Evolutionary conservation across 805 yeast species (phyloP).

Genomic region (Alloascoidea africana): DNA sequence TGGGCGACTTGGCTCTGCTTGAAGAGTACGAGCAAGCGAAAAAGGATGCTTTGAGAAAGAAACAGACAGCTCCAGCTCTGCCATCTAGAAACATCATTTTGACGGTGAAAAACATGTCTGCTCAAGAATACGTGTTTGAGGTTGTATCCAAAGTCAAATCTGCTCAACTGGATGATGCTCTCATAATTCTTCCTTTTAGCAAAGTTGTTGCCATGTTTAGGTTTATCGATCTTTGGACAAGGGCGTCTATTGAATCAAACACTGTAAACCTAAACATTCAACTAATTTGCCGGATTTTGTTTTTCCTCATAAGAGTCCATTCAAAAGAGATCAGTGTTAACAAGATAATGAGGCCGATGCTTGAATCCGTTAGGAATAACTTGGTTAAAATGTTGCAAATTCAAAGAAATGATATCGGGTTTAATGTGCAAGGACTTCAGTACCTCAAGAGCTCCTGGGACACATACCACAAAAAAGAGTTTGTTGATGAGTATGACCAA

Average conservation of each 20-base stretch:
- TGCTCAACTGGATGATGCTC: constrained; percentile 84
- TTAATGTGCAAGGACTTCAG: constrained; percentile 70
- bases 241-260: constrained; percentile 10
- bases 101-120: constrained; percentile 48
- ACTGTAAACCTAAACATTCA: constrained; percentile 38
- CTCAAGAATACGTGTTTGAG: constrained; percentile 68
- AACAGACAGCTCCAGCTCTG: constrained; percentile 27
- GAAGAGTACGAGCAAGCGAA: constrained; percentile 27
- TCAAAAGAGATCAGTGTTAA: constrained; percentile 57
- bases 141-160: constrained; percentile 58
- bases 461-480: constrained; percentile 56
- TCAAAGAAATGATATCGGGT: constrained; percentile 53
- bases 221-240: constrained; percentile 67
- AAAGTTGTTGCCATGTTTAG: constrained; percentile 55
- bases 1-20: constrained; percentile 45
- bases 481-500: constrained; percentile 52
- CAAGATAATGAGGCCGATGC: constrained; percentile 37
- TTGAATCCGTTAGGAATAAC: constrained; percentile 45
- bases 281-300: constrained; percentile 57
- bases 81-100: constrained; percentile 65
- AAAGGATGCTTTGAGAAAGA: constrained; percentile 21
- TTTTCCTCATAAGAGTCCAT: constrained; percentile 58
- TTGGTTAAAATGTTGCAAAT: constrained; percentile 39
- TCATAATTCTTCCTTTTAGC: constrained; percentile 81
- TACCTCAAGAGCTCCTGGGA: constrained; percentile 70